Conservation (phyloP, 805 yeast species). For the Kuraishia floccosa region DNA sequence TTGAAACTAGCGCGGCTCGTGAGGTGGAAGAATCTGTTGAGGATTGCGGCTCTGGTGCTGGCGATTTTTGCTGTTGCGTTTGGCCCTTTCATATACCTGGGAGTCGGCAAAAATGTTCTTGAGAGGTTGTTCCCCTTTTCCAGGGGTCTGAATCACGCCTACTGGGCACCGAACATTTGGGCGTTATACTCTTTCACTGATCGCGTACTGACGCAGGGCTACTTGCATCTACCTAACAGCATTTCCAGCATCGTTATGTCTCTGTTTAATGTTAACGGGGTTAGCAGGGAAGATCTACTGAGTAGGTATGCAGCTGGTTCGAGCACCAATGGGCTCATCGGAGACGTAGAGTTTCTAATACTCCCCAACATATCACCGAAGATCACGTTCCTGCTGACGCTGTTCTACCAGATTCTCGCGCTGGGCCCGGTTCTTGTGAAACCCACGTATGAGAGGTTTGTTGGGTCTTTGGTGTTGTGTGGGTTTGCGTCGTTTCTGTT, state of each 20-base stretch:
- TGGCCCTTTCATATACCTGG: constrained; percentile 60
- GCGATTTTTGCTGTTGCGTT: constrained; percentile 57
- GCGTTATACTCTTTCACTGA: constrained; percentile 83
- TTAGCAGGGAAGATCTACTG: too few species aligned
- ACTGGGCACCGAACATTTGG: constrained; percentile 99
- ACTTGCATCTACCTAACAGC: constrained; percentile 26
- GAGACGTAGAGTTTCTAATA: constrained; percentile 75
- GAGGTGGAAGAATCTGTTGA: constrained; percentile 46
- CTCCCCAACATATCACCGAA: constrained; percentile 75
- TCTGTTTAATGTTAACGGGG: not conserved
- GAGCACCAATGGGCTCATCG: constrained; percentile 78
- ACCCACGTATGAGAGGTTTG: constrained; percentile 68
- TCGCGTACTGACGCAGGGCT: constrained; percentile 44
- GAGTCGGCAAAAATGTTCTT: constrained; percentile 53
- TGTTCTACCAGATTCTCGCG: constrained; percentile 77
- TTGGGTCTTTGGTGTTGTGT: constrained; percentile 80
- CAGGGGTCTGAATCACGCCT: constrained; percentile 92
- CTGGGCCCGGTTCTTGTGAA: constrained; percentile 57
- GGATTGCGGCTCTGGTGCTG: constrained; percentile 54
- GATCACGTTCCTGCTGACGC: constrained; percentile 65
- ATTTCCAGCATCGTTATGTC: constrained; percentile 3
- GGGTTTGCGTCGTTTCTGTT: constrained; percentile 86
- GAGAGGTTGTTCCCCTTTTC: constrained; percentile 83
- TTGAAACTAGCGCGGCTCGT: constrained; percentile 26
- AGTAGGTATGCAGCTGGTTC: constrained; percentile 4